Base-by-base conservation (phyloP, 2,329 filamentous ascomycete species). In the Huntiella abstrusa region DNA sequence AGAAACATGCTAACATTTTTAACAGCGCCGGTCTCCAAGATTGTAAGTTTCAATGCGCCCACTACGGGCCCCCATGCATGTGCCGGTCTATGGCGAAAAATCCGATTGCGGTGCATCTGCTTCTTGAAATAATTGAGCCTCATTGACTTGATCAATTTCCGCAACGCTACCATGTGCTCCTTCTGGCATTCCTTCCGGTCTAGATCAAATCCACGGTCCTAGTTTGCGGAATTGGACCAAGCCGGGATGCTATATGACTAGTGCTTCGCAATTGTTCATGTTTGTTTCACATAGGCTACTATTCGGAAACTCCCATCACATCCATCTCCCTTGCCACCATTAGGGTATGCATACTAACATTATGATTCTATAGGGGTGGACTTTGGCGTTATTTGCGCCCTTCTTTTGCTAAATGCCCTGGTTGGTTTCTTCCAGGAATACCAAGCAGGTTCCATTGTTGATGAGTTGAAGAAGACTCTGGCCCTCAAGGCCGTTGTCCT, bases 361-460 rank as follows among this genome's bases (percentile, higher is more conserved):
- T 17, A 33, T n/a, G 13, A 33, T 33, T 43, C 39, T 43, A 28
- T 33, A 49, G 48, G 85, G 85, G 81, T 93, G 53, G 85, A 93
- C 67, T 88, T 93, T 57, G 85, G 83, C 70, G 84, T 93, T 58
- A 93, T 93, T 55, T 85, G 80, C 62, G 84, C 67, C 58, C 70
- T 92, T 43, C 72, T 93, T 8, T 61, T 92, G 54, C 80, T 93
- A 53, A 93, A 93, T 66, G 85, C 85, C 35, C 67, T 65, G 53
- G 85, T 93, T 52, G 84, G 85, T 65, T 93, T 92, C 64, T 68
- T 87, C 50, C 85, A 93, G 62, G 85, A 93, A 65, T 92, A 73
- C 64, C 83, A 92, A 64, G 85, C 85, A 51, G 85, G 83, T 59
- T 87, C 81, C 47, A 91, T 92, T 53, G 84, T 93, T 64, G 83